Percentiles rank a stretch among this genome's conserved stretches.
These are phyloP conservation scores for Fusarium chlamydosporum DNA, from an alignment of 2,329 filamentous ascomycete genomes.

Conservation along the genomic window DNA sequence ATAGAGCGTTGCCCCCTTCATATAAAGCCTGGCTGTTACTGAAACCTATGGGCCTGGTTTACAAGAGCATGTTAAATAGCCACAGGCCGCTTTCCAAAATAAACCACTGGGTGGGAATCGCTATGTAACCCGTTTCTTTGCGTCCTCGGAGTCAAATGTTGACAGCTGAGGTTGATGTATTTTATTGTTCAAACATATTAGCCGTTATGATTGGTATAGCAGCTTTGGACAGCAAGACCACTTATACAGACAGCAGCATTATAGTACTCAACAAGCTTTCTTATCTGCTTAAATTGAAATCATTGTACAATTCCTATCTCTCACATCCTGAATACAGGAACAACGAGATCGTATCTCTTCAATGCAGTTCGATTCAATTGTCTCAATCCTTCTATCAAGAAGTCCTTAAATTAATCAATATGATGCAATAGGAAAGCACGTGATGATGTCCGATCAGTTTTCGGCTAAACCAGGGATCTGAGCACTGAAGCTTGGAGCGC, in stretches of 20 bases:
- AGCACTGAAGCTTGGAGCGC: slow-evolving; percentile 11
- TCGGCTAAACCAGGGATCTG: slow-evolving; percentile 47
- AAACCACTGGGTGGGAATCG: background rate
- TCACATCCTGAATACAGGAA: no score
- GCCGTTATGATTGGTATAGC: background rate
- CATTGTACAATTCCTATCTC: no score
- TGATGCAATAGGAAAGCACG: slow-evolving; percentile 33
- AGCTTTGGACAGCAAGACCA: background rate
- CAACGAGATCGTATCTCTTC: background rate
- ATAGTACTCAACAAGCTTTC: background rate
- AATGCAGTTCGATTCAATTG: background rate
- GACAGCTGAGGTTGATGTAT: background rate
- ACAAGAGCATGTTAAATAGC: background rate
- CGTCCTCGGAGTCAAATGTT: background rate
- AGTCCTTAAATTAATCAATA: background rate
- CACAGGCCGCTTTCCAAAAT: no score
- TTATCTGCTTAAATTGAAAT: background rate
- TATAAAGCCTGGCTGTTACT: background rate
- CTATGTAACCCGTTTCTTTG: background rate
- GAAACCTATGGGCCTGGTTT: background rate
- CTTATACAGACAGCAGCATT: background rate
- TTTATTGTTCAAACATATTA: background rate
- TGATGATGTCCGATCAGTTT: slow-evolving; percentile 38
- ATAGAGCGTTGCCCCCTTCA: background rate
- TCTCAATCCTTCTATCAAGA: background rate